Evolutionary conservation across 805 yeast species (phyloP), one percentile per base, ranked within the genome.

Genomic region (Brettanomyces anomalus): DNA sequence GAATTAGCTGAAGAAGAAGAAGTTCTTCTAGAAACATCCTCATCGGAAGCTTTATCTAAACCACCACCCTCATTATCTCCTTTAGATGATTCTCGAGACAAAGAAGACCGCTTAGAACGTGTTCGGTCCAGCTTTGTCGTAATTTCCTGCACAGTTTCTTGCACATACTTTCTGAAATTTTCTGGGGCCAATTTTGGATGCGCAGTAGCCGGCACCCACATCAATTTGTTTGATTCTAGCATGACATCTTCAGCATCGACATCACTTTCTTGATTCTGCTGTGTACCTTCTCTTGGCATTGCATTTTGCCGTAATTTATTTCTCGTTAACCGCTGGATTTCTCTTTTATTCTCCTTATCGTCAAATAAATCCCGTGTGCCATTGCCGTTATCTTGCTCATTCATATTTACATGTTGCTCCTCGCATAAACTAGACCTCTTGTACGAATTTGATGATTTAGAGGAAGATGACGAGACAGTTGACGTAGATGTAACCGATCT

Each of bases 111-210:
- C 30, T 54, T 48, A 3, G 62, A 53, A 20, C 49, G 50, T 32
- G 61, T 49, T 19, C 60, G 45, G 43, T 57, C 54, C 41, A 61
- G 47, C 38, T 70, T 65, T 42, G 71, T 69, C 47, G 73, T 61
- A 30, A 74, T 58, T 47, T 74, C 78, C 46, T 70, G 72, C 4
- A 75, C 77, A n/a, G 76, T 70, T 21, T 65, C 60, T 45, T 80
- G 80, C 37, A 84, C 79, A 55, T 82, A 83, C 49, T 72, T 74
- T 49, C 79, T 68, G 64, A 79, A 83, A 53, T 85, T 86, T 54
- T 85, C 94, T 2, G 97, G 97, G 20, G 94, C 89, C n/a, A 90
- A 74, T 53, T 85, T 90, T 1, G 97, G 97, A 59, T 93, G 98
- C 33, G 87, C 71, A 48, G 77, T 79, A 2, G 97, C 98, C 0